Evolutionary conservation across 2,329 filamentous ascomycete species (phyloP), one percentile per base, ranked within the genome.

Genomic region (Cladosporium halotolerans): DNA sequence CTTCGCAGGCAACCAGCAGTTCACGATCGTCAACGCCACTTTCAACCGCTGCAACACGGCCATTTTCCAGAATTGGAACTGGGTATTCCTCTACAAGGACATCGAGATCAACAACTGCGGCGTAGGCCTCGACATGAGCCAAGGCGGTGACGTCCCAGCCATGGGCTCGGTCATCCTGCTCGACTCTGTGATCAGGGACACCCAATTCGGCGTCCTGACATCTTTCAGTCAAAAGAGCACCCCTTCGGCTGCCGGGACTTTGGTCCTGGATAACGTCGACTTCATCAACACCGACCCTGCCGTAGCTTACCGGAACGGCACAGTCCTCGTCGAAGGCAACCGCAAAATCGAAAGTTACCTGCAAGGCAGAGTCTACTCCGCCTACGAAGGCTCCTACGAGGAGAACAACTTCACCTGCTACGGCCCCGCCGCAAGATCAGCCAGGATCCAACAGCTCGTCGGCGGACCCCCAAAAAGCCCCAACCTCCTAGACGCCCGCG

Each of bases 21-120:
- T 92, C 71, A 92, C 88, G 38, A 85, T 84, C 28, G 85, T 89
- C 60, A 93, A 95, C 71, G 66, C 93, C 67, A 86, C 79, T 34
- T 95, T 95, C 78, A 88, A 87, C 68, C 79, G 81, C 69, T 91
- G 87, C 75, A 79, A 88, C 66, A 95, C 88, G 2, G 89, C 87
- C 57, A 83, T 95, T 58, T 89, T 81, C 73, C 86, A 93, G 83
- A 90, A 90, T 76, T 95, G 89, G 89, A 88, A 92, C 74, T 95
- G 89, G 89, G 76, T 83, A 14, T 95, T 87, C 85, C 83, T 85
- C 42, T 82, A 93, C 72, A 89, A 92, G 67, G 86, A 81, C 34
- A 62, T 95, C 36, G 79, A 73, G 43, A 88, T 95, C 60, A 65
- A 65, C 52, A 53, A 66, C 40, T 66, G 63, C 50, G 73, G 76